A percentile compares a stretch with the other conserved stretches of the same genome.
Conservation (phyloP, 2,329 filamentous ascomycete genomes). For the Fusarium sambucinum region DNA sequence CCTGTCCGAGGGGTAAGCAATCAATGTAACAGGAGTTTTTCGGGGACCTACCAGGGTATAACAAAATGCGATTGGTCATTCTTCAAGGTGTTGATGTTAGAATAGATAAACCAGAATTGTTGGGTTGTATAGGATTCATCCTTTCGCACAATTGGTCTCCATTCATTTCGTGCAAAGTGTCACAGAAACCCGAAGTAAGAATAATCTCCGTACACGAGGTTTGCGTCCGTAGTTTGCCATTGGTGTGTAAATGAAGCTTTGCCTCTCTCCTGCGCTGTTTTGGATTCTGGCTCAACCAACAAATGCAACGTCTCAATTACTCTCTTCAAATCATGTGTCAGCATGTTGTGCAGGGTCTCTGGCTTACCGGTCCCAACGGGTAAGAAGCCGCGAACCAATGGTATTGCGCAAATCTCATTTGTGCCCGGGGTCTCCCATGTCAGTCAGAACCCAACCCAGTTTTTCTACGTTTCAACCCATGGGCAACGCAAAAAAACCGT, state of each 20-base stretch:
- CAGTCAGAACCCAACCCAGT: neutral
- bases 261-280: slow-evolving; percentile 1
- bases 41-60: neutral
- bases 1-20: neutral
- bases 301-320: slow-evolving; percentile 10
- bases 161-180: neutral
- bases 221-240: neutral
- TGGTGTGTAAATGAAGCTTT: slow-evolving; percentile 21
- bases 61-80: neutral
- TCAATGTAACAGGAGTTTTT: neutral
- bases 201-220: neutral
- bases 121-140: neutral
- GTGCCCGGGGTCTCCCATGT: neutral
- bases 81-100: neutral
- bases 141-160: accelerated
- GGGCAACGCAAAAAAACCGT: neutral
- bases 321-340: neutral
- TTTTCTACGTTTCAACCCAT: neutral
- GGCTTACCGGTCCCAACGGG: slow-evolving; percentile 4
- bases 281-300: neutral
- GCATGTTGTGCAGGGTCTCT: slow-evolving; percentile 23
- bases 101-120: too few relatives aligned
- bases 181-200: neutral
- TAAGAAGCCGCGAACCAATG: neutral
- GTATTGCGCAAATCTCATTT: neutral